A percentile compares a stretch with the other conserved stretches of the same genome.
These are phyloP conservation scores for Podospora australis DNA, from an alignment of 495 filamentous ascomycete species.

Conservation along the genomic window DNA sequence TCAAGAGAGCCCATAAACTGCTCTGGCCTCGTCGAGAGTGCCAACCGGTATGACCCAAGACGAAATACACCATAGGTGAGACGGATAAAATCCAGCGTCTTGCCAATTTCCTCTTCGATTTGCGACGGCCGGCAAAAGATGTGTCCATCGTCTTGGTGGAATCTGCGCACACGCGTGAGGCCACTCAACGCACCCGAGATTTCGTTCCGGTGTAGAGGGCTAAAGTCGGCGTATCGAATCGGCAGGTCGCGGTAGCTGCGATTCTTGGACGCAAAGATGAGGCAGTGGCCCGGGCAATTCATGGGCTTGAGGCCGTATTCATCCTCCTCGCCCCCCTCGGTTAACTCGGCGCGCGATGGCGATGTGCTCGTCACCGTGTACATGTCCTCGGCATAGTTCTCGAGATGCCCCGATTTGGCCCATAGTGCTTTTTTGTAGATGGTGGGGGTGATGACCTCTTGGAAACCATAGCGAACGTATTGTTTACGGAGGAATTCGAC, in stretches of 20 bases:
- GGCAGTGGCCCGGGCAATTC: conserved; percentile 94
- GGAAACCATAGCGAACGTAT: conserved; percentile 80
- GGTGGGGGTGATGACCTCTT: conserved; percentile 86
- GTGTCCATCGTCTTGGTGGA: conserved; percentile 94
- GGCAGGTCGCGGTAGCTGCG: conserved; percentile 79
- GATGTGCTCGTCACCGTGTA: conserved; percentile 68
- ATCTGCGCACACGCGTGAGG: conserved; percentile 81
- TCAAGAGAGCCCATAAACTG: conserved; percentile 71
- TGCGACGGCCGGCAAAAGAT: conserved; percentile 87
- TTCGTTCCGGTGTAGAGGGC: conserved; percentile 86
- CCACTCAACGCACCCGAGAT: conserved; percentile 79
- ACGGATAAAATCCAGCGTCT: conserved; percentile 72
- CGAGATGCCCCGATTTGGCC: conserved; percentile 85
- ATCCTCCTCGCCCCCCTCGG: conserved; percentile 52
- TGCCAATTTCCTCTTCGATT: conserved; percentile 71
- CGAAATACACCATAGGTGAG: conserved; percentile 70
- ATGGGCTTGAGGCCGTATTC: conserved; percentile 92
- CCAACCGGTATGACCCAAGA: conserved; percentile 66
- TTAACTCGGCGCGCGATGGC: conserved; percentile 29
- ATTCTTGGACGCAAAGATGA: conserved; percentile 67
- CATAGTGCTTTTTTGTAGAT: conserved; percentile 91
- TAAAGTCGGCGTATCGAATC: conserved; percentile 89
- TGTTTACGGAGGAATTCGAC: conserved; percentile 79
- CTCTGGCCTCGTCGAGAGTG: conserved; percentile 76
- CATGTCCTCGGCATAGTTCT: conserved; percentile 94